These are phyloP conservation scores for Sporothrix luriei DNA, from an alignment of 2,329 filamentous ascomycete species.

Conservation along the genomic window DNA sequence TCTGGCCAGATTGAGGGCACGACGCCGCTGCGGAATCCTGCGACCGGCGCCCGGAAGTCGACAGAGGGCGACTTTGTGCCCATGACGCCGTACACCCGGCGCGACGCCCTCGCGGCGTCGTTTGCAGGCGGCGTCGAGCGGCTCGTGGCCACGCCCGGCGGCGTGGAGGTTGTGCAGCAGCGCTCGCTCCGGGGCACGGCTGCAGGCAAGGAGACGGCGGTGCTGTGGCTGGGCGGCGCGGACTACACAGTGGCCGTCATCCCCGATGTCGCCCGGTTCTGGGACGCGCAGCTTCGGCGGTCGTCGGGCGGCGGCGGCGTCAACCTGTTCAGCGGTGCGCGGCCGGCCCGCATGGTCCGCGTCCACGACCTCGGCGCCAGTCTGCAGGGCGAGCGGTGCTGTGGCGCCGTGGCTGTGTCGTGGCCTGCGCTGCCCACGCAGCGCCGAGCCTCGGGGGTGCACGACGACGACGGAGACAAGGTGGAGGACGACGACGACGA, in stretches of 20 bases:
- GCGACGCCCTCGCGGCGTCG: constrained; percentile 53
- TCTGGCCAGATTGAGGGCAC: constrained; percentile 64
- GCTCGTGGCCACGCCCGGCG: constrained; percentile 55
- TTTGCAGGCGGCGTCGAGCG: constrained; percentile 53
- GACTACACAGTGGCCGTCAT: constrained; percentile 61
- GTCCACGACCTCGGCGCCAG: constrained; percentile 57
- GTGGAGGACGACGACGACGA: constrained; percentile 37
- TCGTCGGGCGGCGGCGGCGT: constrained; percentile 46
- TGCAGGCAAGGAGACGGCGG: constrained; percentile 56
- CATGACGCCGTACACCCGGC: constrained; percentile 65
- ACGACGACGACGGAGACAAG: constrained; percentile 35
- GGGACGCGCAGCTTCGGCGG: constrained; percentile 61
- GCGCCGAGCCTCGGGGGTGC: constrained; percentile 27
- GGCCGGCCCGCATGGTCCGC: constrained; percentile 59
- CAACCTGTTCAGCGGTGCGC: constrained; percentile 59
- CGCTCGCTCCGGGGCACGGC: constrained; percentile 48
- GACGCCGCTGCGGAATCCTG: constrained; percentile 54
- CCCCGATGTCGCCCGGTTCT: constrained; percentile 58
- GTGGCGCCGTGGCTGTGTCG: constrained; percentile 53
- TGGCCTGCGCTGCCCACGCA: constrained; percentile 39
- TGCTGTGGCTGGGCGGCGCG: constrained; percentile 59
- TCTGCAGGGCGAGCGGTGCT: constrained; percentile 60
- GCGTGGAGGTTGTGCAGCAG: constrained; percentile 54
- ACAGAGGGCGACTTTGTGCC: constrained; percentile 58
- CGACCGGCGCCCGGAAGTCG: constrained; percentile 43